These are phyloP conservation scores for Ogataea trehaloabstinens DNA, from an alignment of 805 yeast genomes.

Conservation along the genomic window DNA sequence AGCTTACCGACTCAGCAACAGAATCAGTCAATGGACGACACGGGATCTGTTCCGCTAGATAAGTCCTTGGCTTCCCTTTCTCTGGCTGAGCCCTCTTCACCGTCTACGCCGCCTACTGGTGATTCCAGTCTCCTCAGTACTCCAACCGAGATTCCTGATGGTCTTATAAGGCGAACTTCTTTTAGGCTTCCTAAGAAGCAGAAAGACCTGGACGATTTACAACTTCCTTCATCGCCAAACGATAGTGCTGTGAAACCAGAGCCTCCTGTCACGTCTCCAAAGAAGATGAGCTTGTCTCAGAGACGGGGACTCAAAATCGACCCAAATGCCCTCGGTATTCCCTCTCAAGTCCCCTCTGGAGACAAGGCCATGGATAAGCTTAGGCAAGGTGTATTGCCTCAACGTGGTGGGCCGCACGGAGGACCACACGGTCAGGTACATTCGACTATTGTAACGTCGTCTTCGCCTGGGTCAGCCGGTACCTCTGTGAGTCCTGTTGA, in stretches of 20 bases:
- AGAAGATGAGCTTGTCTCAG: conserved; percentile 47
- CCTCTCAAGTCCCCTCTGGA: conserved; percentile 17
- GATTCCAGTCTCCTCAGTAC: conserved; percentile 17
- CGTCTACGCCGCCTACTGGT: conserved; percentile 20
- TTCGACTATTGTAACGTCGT: not conserved
- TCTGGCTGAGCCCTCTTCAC: conserved; percentile 14
- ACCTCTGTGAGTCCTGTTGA: conserved; percentile 20
- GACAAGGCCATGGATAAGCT: conserved; percentile 17
- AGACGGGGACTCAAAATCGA: conserved; percentile 52
- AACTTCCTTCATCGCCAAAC: conserved; percentile 40
- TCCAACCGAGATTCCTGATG: conserved; percentile 7
- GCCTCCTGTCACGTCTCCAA: not conserved
- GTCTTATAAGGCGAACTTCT: conserved; percentile 24
- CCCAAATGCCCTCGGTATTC: conserved; percentile 9
- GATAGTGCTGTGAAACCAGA: conserved; percentile 7
- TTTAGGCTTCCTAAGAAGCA: conserved; percentile 23
- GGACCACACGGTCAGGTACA: conserved; percentile 17
- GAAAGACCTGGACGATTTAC: conserved; percentile 32
- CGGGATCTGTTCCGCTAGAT: conserved; percentile 8
- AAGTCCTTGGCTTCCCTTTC: conserved; percentile 5
- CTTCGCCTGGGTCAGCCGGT: not conserved
- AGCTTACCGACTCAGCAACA: no score
- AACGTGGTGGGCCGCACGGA: conserved; percentile 19
- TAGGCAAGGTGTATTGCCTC: conserved; percentile 25
- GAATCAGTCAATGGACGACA: conserved; percentile 6